Conservation (phyloP, 108 stramenopile species). For the Discostella pseudostelligera region DNA sequence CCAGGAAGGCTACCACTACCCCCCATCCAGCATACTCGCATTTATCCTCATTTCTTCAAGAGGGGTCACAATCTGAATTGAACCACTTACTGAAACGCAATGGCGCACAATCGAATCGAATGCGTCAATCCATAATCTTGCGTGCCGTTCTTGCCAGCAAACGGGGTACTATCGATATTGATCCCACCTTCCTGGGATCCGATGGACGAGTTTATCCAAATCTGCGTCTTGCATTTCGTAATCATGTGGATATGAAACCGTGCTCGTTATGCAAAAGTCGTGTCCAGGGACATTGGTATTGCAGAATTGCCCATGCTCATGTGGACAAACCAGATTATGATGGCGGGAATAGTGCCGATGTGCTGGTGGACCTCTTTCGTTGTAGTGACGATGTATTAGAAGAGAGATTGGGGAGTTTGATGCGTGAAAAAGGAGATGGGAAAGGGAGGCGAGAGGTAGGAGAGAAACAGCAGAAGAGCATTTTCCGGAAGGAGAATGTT, state of each 20-base stretch:
- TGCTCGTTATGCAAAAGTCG: slow-evolving; percentile 33
- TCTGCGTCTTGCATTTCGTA: slow-evolving; percentile 25
- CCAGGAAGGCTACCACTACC: neutral
- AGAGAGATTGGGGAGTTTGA: slow-evolving; percentile 10
- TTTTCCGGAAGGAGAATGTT: neutral
- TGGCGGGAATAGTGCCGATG: slow-evolving; percentile 28
- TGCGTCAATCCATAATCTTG: slow-evolving; percentile 27
- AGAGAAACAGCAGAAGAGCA: neutral
- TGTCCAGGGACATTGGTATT: slow-evolving; percentile 31
- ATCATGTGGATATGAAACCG: slow-evolving; percentile 26
- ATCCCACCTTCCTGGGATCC: slow-evolving; percentile 14
- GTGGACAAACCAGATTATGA: slow-evolving; percentile 36
- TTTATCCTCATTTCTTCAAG: neutral
- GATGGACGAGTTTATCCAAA: slow-evolving; percentile 29
- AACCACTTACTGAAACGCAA: slow-evolving; percentile 25
- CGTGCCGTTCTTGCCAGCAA: slow-evolving; percentile 22
- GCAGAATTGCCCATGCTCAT: slow-evolving; percentile 28
- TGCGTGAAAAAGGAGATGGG: neutral
- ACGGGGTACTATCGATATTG: slow-evolving; percentile 4
- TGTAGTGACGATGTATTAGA: slow-evolving; percentile 26
- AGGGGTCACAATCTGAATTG: slow-evolving; percentile 17
- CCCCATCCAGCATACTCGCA: neutral
- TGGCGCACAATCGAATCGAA: slow-evolving; percentile 17
- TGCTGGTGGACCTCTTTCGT: slow-evolving; percentile 5
- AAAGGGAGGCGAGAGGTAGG: neutral